A percentile compares a stretch with the other conserved stretches of the same genome.
phyloP scores from a whole-genome alignment of 2,329 filamentous ascomycete genomes.

The Metarhizium robertsii region DNA sequence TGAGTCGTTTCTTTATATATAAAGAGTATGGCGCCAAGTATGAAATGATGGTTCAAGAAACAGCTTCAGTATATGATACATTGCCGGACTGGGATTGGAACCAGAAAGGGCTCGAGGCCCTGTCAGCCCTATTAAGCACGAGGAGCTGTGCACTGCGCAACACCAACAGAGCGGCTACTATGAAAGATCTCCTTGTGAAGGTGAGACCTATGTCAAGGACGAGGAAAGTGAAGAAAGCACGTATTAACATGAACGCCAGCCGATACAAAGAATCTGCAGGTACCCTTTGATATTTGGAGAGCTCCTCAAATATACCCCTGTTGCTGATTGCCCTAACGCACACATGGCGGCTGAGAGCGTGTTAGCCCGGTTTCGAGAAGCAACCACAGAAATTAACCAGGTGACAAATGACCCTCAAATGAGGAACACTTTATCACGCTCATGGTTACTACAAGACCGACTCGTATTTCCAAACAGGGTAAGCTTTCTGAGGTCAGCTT shows the following conservation, averaged over 20 bases:
- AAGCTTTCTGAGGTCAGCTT: conserved; percentile 15
- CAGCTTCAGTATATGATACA: conserved; percentile 57
- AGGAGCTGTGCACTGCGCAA: conserved; percentile 53
- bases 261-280: conserved; percentile 84
- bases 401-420: conserved; percentile 69
- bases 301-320: conserved; percentile 72
- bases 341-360: conserved; percentile 72
- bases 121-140: conserved; percentile 67
- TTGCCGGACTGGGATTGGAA: conserved; percentile 69
- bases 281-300: conserved; percentile 84
- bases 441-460: conserved; percentile 76
- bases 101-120: conserved; percentile 74
- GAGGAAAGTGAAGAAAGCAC: too few species aligned
- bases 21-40: conserved; percentile 89
- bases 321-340: conserved; percentile 73
- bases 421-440: conserved; percentile 65
- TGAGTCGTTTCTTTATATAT: conserved; percentile 75
- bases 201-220: conserved; percentile 30
- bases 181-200: conserved; percentile 86
- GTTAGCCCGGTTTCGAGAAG: conserved; percentile 61
- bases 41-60: conserved; percentile 72
- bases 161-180: conserved; percentile 66
- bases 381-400: conserved; percentile 71
- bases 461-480: conserved; percentile 67
- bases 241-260: conserved; percentile 38